A percentile compares a stretch with the other conserved stretches of the same genome.
Evolutionary conservation across 2,329 filamentous ascomycete genomes (phyloP).

Genomic region (Exophiala lecanii-corni): DNA sequence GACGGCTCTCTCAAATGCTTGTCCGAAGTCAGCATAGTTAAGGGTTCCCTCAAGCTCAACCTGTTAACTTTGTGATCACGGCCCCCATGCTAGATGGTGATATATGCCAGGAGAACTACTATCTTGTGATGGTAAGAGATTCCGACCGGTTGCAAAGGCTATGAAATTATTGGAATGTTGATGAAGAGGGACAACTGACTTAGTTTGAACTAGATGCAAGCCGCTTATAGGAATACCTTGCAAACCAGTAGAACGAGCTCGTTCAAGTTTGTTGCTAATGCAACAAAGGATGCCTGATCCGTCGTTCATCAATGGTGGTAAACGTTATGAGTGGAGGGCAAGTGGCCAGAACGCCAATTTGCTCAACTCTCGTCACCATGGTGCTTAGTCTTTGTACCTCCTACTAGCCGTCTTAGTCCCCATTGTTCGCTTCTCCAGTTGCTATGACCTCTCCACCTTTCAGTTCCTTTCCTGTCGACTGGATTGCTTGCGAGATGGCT

Average conservation of each 20-base stretch:
- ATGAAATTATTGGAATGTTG: conserved; percentile 6
- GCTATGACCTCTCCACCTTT: conserved; percentile 7
- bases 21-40: conserved; percentile 6
- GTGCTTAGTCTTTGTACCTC: conserved; percentile 5
- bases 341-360: conserved; percentile 6
- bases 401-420: conserved; percentile 3
- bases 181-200: conserved; percentile 5
- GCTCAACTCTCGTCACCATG: conserved; percentile 5
- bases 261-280: conserved; percentile 5
- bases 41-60: conserved; percentile 4
- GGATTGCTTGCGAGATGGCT: conserved; percentile 5
- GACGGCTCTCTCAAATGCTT: conserved; percentile 5
- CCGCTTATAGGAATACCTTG: conserved; percentile 3
- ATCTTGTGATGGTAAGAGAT: conserved; percentile 6
- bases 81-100: conserved; percentile 5
- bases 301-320: conserved; percentile 6
- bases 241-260: conserved; percentile 6
- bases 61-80: conserved; percentile 6
- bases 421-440: conserved; percentile 5
- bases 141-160: conserved; percentile 4
- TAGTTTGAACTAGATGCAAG: conserved; percentile 6
- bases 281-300: conserved; percentile 4
- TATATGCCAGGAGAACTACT: conserved; percentile 6
- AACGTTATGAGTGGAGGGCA: conserved; percentile 6
- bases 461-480: conserved; percentile 6